These are phyloP conservation scores for Lippia alba DNA, from an alignment of 305 asterid genomes.

Conservation along the genomic window DNA sequence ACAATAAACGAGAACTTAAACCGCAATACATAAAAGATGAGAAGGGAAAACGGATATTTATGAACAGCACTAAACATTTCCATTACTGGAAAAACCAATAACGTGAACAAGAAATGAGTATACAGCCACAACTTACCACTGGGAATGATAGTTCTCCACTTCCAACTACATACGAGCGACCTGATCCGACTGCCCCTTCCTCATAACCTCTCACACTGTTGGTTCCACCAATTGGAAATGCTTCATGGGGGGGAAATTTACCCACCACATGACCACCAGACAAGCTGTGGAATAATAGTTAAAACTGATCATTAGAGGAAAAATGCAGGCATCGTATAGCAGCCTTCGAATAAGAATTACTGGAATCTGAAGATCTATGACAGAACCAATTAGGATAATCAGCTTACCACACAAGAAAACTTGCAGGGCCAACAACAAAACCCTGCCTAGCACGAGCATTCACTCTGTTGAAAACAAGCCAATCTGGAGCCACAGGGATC, in stretches of 20 bases:
- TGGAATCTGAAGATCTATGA: background rate
- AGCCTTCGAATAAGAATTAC: background rate
- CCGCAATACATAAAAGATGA: too few relatives aligned
- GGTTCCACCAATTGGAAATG: constrained; percentile 96
- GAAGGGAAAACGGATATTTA: too few relatives aligned
- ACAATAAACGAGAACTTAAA: too few relatives aligned
- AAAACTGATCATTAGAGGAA: constrained; percentile 21
- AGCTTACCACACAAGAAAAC: constrained; percentile 64
- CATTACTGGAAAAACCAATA: too few relatives aligned
- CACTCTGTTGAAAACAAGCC: constrained; percentile 64
- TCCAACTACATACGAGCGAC: constrained; percentile 79
- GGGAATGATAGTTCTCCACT: constrained; percentile 94
- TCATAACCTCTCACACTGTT: constrained; percentile 96
- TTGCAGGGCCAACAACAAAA: constrained; percentile 71
- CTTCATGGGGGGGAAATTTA: constrained; percentile 95
- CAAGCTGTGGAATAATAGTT: constrained; percentile 46
- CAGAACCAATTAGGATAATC: too few relatives aligned
- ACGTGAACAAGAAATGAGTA: too few relatives aligned
- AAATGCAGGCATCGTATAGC: constrained; percentile 17
- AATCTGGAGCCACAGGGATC: constrained; percentile 75
- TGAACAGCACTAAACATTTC: too few relatives aligned
- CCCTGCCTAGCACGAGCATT: constrained; percentile 93
- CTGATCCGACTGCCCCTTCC: constrained; percentile 96
- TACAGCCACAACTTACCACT: constrained; percentile 56
- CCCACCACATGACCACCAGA: constrained; percentile 92